Conservation (phyloP, 2,329 filamentous ascomycete species). For the Fusarium floridanum region DNA sequence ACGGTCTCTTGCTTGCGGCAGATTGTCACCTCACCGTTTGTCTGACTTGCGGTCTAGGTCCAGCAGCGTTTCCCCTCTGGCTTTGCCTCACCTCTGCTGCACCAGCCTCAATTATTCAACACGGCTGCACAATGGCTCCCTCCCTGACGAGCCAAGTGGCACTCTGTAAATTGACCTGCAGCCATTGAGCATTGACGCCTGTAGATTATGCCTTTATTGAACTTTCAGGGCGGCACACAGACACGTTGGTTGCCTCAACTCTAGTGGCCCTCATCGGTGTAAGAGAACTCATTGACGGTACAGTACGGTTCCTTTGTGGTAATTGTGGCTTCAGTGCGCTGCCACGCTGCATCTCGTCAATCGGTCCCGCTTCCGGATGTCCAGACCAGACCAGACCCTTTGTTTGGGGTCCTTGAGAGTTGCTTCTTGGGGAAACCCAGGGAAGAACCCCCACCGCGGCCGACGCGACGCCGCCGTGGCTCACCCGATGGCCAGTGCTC, state of each 20-base stretch:
- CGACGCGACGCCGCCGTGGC: constrained; percentile 5
- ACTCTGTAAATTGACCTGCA: constrained; percentile 10
- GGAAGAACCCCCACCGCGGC: constrained; percentile 18
- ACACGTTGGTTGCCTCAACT: constrained; percentile 19
- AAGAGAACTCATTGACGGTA: neutral
- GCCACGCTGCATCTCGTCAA: constrained; percentile 45
- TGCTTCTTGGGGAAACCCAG: constrained; percentile 26
- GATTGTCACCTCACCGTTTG: constrained; percentile 20
- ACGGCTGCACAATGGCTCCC: constrained; percentile 6
- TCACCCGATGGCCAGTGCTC: constrained; percentile 7
- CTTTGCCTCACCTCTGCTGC: constrained; percentile 13
- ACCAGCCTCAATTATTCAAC: neutral
- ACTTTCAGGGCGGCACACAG: constrained; percentile 14
- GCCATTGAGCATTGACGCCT: constrained; percentile 9
- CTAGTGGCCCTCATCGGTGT: constrained; percentile 8
- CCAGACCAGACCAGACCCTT: constrained; percentile 31
- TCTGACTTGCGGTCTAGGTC: constrained; percentile 25
- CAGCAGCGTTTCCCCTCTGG: constrained; percentile 3
- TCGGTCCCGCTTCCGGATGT: constrained; percentile 45
- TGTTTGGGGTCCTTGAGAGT: constrained; percentile 33
- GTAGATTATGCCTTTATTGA: constrained; percentile 2
- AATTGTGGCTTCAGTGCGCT: constrained; percentile 19
- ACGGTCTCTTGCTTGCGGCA: constrained; percentile 7
- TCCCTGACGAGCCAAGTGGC: constrained; percentile 8
- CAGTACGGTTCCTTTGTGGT: neutral